phyloP scores from a whole-genome alignment of 495 filamentous ascomycete species.

The Xylaria palmicola region DNA sequence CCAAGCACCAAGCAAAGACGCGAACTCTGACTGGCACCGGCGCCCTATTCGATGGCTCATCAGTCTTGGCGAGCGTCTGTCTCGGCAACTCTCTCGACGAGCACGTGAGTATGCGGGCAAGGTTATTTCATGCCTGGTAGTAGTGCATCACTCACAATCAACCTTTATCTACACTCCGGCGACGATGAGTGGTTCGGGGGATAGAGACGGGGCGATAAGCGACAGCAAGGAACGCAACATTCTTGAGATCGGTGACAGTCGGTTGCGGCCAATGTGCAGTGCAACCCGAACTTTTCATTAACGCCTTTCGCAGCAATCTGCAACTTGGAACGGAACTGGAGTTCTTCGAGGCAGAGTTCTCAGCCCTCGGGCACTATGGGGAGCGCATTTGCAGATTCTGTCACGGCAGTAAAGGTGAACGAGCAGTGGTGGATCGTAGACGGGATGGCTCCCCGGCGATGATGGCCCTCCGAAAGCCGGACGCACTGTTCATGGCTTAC shows the following conservation, averaged over 20 bases:
- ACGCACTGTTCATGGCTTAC: too few species aligned
- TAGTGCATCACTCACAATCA: constrained; percentile 44
- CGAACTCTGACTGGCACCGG: constrained; percentile 34
- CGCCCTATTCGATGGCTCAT: constrained; percentile 41
- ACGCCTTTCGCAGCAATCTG: constrained; percentile 31
- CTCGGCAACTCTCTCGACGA: constrained; percentile 26
- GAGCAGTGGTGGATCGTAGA: too few species aligned
- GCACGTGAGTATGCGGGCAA: constrained; percentile 37
- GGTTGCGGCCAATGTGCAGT: constrained; percentile 33
- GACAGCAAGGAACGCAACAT: constrained; percentile 39
- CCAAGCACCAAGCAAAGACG: too few species aligned
- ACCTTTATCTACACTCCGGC: constrained; percentile 37
- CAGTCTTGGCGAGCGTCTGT: constrained; percentile 43
- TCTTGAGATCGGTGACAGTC: constrained; percentile 39
- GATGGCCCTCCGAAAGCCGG: too few species aligned
- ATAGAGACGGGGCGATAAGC: constrained; percentile 20
- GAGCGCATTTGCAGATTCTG: constrained; percentile 44
- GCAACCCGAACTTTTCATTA: constrained; percentile 39
- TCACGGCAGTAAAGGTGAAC: too few species aligned
- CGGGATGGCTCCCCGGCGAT: too few species aligned
- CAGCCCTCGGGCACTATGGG: constrained; percentile 48
- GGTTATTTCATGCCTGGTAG: constrained; percentile 43
- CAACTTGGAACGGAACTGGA: constrained; percentile 27
- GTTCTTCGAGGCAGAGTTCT: constrained; percentile 44
- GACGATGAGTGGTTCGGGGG: constrained; percentile 30